These are phyloP conservation scores for Ormosia semicastrata DNA, from an alignment of 306 rosid genomes.

Conservation along the genomic window DNA sequence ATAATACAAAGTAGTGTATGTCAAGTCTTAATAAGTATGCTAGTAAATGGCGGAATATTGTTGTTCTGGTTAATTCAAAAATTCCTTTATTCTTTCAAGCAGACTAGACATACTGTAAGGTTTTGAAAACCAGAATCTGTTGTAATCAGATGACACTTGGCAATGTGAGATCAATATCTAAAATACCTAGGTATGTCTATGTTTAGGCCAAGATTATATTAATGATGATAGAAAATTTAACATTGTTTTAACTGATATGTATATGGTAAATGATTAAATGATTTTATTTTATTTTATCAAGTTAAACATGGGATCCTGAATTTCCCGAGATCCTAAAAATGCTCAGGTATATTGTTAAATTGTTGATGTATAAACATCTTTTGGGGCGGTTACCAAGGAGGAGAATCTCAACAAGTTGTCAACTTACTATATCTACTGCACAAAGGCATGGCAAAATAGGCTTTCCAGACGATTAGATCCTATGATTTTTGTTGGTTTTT, in stretches of 20 bases:
- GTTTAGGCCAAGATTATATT: not conserved
- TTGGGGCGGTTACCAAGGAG: too few species aligned
- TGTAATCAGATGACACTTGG: not conserved
- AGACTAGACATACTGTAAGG: not conserved
- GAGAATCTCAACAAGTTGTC: too few species aligned
- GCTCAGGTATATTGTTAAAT: not conserved
- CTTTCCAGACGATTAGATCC: too few species aligned
- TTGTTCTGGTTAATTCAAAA: not conserved
- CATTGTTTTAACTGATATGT: too few species aligned
- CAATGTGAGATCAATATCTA: not conserved
- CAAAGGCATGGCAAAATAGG: too few species aligned
- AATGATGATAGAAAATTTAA: not conserved
- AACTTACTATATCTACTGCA: too few species aligned
- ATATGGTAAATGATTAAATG: too few species aligned
- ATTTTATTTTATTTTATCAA: too few species aligned
- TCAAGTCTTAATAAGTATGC: not conserved
- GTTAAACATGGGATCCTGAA: too few species aligned
- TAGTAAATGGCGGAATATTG: not conserved
- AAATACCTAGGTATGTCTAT: not conserved
- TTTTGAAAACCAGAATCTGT: not conserved
- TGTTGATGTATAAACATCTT: not conserved
- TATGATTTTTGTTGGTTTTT: too few species aligned
- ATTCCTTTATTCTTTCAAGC: not conserved
- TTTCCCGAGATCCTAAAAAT: too few species aligned
- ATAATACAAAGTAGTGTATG: not conserved